Base-by-base conservation (phyloP, 2,329 filamentous ascomycete genomes). In the Tolypocladium pustulatum region DNA sequence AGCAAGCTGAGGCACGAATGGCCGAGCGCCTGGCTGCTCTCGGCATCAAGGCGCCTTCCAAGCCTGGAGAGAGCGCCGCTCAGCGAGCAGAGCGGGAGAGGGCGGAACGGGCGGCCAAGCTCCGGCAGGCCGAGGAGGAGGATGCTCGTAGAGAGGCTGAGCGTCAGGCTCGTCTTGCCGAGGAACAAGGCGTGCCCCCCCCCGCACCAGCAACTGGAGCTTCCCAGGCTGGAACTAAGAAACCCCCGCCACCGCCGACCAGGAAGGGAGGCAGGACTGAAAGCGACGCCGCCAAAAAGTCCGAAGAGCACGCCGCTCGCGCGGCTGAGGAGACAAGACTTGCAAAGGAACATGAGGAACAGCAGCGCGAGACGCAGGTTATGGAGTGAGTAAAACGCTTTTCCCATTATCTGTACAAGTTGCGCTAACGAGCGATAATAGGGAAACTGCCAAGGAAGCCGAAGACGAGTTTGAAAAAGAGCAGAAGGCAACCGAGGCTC, bases 1-100 rank as follows among this genome's bases (percentile, higher is more conserved):
- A 97, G 72, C 93, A 97, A 71, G 95, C 94, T 10, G 92, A 97
- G 72, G 90, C 93, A 70, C 90, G 93, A 60, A 97, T 99, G 88
- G 93, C 94, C 40, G 94, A 97, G 73, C 87, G 94, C 61, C 83
- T 99, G 67, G 94, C 94, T 61, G 93, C 93, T 54, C 83, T 97
- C 61, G 94, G 94, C 40, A 88, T 99, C 69, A 96, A 91, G 72
- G 86, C 91, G 36, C 88, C 90, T 7, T 79, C 80, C 22, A 95
- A 95, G 69, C 76, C 87, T 43, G 87, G 88, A 3, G 94, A 99
- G 75, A 89, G 86, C 36, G 77, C 91, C 38, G 83, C 88, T 59
- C 92, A 99, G 74, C 84, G 91, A 61, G 84, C 89, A 60, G 94
- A 97, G 69, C 89, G 94, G 34, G 94, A 99, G 73, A 87, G 85